These are phyloP conservation scores for Lipomyces orientalis DNA, from an alignment of 805 yeast species.

Conservation along the genomic window DNA sequence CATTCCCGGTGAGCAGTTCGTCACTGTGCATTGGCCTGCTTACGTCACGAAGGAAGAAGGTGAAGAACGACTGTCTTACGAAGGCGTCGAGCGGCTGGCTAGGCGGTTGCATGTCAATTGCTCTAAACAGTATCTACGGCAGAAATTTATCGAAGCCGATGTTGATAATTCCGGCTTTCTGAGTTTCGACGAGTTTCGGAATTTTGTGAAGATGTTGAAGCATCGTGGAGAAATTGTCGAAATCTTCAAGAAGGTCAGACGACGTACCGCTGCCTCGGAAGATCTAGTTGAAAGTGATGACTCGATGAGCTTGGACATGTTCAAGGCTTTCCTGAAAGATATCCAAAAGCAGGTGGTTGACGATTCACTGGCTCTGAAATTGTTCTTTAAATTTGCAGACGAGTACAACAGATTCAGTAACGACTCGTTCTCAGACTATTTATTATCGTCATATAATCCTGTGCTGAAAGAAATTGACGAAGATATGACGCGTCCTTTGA, in stretches of 20 bases:
- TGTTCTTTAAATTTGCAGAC: conserved; percentile 50
- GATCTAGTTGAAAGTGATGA: conserved; percentile 25
- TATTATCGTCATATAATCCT: conserved; percentile 46
- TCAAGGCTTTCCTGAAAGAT: conserved; percentile 51
- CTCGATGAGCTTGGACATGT: conserved; percentile 22
- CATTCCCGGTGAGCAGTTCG: conserved; percentile 66
- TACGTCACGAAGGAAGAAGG: conserved; percentile 45
- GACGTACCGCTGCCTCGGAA: conserved; percentile 23
- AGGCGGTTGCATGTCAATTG: conserved; percentile 74
- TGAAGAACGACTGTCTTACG: conserved; percentile 53
- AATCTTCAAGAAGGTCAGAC: conserved; percentile 53
- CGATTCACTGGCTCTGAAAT: conserved; percentile 42
- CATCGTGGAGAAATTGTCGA: conserved; percentile 63
- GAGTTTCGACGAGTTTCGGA: conserved; percentile 74
- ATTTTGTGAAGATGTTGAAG: conserved; percentile 71
- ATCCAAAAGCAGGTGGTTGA: conserved; percentile 56
- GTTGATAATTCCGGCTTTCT: conserved; percentile 56
- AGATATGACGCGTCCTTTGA: conserved; percentile 68
- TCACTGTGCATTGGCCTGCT: conserved; percentile 67
- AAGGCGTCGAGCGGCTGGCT: conserved; percentile 70
- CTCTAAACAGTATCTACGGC: conserved; percentile 56
- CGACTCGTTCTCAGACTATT: conserved; percentile 49
- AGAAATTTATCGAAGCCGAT: conserved; percentile 62
- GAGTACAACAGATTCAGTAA: conserved; percentile 34
- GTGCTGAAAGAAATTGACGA: conserved; percentile 38